Conservation (phyloP, 768 basidiomycete genomes). For the Russula griseocarnosa region DNA sequence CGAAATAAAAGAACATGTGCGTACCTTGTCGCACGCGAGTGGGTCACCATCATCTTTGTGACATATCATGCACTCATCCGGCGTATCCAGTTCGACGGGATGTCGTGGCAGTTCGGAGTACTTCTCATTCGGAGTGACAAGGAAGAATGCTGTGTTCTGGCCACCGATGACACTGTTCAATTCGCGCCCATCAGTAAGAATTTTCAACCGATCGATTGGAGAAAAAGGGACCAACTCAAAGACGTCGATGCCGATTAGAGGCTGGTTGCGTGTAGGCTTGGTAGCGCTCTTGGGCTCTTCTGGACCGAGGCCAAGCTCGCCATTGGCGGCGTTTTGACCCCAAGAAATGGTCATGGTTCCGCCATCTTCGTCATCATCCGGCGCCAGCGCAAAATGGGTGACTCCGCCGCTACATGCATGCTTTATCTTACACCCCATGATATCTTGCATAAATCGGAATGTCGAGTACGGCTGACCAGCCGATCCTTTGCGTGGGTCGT, state of each 20-base stretch:
- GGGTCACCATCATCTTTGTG: constrained; percentile 65
- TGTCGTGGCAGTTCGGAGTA: constrained; percentile 77
- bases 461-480: constrained; percentile 83
- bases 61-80: constrained; percentile 70
- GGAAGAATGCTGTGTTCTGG: constrained; percentile 81
- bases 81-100: constrained; percentile 66
- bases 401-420: constrained; percentile 77
- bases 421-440: constrained; percentile 79
- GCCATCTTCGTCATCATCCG: constrained; percentile 71
- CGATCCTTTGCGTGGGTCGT: constrained; percentile 53
- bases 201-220: neutral
- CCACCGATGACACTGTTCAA: constrained; percentile 68
- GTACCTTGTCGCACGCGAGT: constrained; percentile 89
- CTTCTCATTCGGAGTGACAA: constrained; percentile 71
- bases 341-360: constrained; percentile 76
- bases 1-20: neutral
- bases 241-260: constrained; percentile 75
- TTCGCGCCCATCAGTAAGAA: constrained; percentile 1
- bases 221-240: constrained; percentile 50
- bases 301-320: constrained; percentile 76
- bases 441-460: constrained; percentile 83
- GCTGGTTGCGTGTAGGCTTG: constrained; percentile 67
- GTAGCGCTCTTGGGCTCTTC: constrained; percentile 85
- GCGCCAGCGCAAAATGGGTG: constrained; percentile 77
- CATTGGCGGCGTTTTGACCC: constrained; percentile 85